phyloP scores from a whole-genome alignment of 495 filamentous ascomycete genomes.

The Podospora fimiseda region DNA sequence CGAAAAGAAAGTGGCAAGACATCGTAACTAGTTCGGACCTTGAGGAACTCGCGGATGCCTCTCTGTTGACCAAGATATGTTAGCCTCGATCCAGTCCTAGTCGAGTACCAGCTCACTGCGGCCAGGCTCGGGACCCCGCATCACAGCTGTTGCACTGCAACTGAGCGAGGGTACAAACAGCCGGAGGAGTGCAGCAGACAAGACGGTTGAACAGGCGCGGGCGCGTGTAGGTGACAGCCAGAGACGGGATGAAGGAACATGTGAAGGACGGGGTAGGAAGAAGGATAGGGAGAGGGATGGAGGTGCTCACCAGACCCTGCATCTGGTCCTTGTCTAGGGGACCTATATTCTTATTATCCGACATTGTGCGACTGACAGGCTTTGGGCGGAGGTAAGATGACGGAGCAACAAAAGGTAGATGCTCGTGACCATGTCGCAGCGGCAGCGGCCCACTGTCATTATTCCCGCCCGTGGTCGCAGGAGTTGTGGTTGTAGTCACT shows the following conservation, averaged over 20 bases:
- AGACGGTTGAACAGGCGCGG: neutral
- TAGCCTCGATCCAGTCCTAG: constrained; percentile 8
- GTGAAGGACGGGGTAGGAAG: neutral
- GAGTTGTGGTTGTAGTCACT: constrained; percentile 8
- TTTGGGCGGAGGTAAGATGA: constrained; percentile 77
- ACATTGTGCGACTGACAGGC: constrained; percentile 42
- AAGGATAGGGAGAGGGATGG: constrained; percentile 4
- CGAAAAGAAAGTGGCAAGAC: constrained; percentile 97
- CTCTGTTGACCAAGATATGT: constrained; percentile 44
- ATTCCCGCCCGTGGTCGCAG: constrained; percentile 16
- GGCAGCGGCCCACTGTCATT: constrained; percentile 23
- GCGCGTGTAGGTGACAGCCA: too few species aligned
- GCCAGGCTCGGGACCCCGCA: constrained; percentile 24
- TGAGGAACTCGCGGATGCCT: constrained; percentile 92
- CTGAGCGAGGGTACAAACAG: neutral
- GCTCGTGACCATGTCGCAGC: constrained; percentile 44
- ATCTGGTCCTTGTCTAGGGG: constrained; percentile 85
- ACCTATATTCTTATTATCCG: constrained; percentile 57
- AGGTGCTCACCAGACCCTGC: constrained; percentile 74
- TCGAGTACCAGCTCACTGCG: neutral
- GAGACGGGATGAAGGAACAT: neutral
- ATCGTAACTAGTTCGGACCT: constrained; percentile 94
- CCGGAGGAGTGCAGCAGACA: constrained; percentile 4
- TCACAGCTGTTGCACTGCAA: constrained; percentile 8
- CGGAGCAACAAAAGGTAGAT: constrained; percentile 60